phyloP scores from a whole-genome alignment of 2,329 filamentous ascomycete genomes.

The Pseudogymnoascus sp. region DNA sequence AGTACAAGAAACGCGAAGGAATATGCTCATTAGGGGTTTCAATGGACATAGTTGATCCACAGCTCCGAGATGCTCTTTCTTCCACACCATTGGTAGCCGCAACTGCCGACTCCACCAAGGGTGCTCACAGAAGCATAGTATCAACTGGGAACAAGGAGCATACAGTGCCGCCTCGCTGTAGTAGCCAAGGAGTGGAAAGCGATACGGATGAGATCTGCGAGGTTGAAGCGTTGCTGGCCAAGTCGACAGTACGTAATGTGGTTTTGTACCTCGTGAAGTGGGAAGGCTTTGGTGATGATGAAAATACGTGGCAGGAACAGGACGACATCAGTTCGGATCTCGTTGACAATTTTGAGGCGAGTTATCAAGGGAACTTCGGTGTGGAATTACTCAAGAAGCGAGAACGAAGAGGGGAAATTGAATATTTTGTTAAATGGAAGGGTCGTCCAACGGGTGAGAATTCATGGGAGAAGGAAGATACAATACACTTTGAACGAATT shows the following conservation, averaged over 20 bases:
- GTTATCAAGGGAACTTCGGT: slow-evolving; percentile 16
- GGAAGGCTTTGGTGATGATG: slow-evolving; percentile 18
- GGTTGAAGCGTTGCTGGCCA: slow-evolving; percentile 20
- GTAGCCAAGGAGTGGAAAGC: neutral
- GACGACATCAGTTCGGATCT: slow-evolving; percentile 16
- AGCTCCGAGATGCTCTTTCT: slow-evolving; percentile 16
- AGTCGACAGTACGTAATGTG: slow-evolving; percentile 17
- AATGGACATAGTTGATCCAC: slow-evolving; percentile 16
- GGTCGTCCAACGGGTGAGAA: slow-evolving; percentile 15
- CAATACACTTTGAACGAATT: slow-evolving; percentile 12
- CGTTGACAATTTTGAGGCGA: slow-evolving; percentile 15
- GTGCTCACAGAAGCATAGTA: neutral
- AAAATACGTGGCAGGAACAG: slow-evolving; percentile 17
- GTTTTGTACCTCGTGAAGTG: slow-evolving; percentile 20
- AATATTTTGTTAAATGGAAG: slow-evolving; percentile 16
- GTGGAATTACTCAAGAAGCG: slow-evolving; percentile 15
- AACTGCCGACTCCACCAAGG: slow-evolving; percentile 8
- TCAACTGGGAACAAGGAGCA: neutral
- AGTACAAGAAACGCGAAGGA: slow-evolving; percentile 14
- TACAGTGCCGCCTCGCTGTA: neutral
- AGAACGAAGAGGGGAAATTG: slow-evolving; percentile 10
- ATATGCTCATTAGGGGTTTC: too few relatives aligned
- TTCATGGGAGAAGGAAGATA: slow-evolving; percentile 17
- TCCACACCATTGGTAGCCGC: slow-evolving; percentile 11
- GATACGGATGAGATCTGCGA: slow-evolving; percentile 13